Conservation (phyloP, 129 eudicot species). For the Arctium lappa region DNA sequence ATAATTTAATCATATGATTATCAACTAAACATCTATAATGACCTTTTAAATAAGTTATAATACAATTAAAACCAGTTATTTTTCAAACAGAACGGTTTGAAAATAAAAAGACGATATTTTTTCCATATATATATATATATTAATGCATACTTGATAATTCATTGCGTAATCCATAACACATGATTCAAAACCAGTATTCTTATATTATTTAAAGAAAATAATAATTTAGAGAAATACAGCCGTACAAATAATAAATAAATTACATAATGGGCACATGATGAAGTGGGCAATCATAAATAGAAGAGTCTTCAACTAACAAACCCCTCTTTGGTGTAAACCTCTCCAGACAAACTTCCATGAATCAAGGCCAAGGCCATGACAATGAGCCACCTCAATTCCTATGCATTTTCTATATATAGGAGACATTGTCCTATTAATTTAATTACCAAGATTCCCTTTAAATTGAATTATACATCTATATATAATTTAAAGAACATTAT, state of each 20-base stretch:
- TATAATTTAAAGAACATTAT: constrained; percentile 19
- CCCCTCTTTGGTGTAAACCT: constrained; percentile 39
- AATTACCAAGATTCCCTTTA: constrained; percentile 21
- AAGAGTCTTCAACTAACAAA: constrained; percentile 35
- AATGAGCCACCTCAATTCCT: constrained; percentile 49
- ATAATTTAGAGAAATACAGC: background rate
- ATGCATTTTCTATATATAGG: constrained; percentile 34
- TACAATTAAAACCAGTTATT: too few species aligned
- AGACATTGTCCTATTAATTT: constrained; percentile 29
- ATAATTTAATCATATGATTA: background rate
- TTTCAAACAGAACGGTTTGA: too few species aligned
- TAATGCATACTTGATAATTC: background rate
- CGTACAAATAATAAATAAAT: constrained; percentile 12
- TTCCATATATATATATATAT: background rate
- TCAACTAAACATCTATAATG: background rate
- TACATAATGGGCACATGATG: constrained; percentile 25
- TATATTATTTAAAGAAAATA: background rate
- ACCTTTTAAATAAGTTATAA: background rate
- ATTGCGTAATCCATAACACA: background rate
- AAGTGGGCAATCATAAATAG: constrained; percentile 32
- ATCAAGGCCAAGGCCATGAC: constrained; percentile 45
- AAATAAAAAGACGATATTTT: background rate
- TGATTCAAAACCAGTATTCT: background rate
- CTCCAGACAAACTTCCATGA: constrained; percentile 36
- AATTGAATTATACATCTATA: background rate